Evolutionary conservation across 2,329 filamentous ascomycete species (phyloP), one percentile per base, ranked within the genome.

Genomic region (Sarocladium strictum): DNA sequence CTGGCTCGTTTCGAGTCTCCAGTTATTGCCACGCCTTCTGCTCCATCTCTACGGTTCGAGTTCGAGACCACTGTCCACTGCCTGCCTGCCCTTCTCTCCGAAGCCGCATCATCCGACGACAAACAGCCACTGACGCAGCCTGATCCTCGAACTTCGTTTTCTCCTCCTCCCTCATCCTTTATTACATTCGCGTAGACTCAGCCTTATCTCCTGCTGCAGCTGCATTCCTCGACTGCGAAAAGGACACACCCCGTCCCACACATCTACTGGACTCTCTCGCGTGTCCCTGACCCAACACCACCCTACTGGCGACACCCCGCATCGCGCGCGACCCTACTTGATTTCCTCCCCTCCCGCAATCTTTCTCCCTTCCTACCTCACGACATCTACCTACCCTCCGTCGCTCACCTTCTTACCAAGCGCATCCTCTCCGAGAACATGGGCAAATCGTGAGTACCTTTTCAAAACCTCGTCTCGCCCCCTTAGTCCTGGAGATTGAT

Each of bases 401-500:
- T 35, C n/a, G 27, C 27, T 51, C 47, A 33, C 15, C 23, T 19
- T 26, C 29, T 29, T 10, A 21, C n/a, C 23, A 15, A 47, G 27
- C 21, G 33, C 50, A 27, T 4, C 24, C 3, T 21, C 40, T 21
- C 32, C 26, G 21, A 21, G 33, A 53, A 12, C 14, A 53, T 53
- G 50, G 50, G 50, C 35, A 53, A 53, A 53, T 53, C 50, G 50
- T 53, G 33, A 53, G 50, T 53, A 26, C 23, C 29, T n/a, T 10
- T 35, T 29, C 11, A 33, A 23, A 19, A 23, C 4, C 29, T 29
- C 11, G n/a, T 23, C 17, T 38, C 19, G 35, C 35, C 7, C 6
- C 19, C 38, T 17, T 43, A n/a, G 19, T 21, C 29, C 6, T 12
- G 7, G 7, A 32, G 29, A 32, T 32, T 12, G 12, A 45, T 45